Percentiles rank a stretch among this genome's conserved stretches.
phyloP scores from a whole-genome alignment of 2,329 filamentous ascomycete genomes.

The Ophiostoma tasmaniense region DNA sequence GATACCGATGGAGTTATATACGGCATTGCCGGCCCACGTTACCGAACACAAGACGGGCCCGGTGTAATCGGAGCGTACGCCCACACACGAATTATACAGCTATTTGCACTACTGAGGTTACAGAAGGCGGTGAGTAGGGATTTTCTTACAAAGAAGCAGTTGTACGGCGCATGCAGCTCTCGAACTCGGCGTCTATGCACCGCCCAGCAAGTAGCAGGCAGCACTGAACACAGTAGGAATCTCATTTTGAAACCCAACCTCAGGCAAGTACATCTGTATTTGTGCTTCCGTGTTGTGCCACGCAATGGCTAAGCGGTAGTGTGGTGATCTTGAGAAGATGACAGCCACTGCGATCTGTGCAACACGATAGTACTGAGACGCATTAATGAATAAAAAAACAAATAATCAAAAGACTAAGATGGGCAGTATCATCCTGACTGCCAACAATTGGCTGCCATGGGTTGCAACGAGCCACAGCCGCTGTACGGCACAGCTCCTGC shows the following conservation, averaged over 20 bases:
- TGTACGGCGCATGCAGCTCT: not conserved
- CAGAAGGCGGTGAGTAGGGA: not conserved
- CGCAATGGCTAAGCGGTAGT: not conserved
- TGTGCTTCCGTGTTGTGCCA: not conserved
- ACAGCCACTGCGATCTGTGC: conserved; percentile 2
- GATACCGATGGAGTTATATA: not conserved
- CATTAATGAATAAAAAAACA: not conserved
- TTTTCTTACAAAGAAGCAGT: not conserved
- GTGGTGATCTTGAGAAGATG: not conserved
- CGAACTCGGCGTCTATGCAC: not conserved
- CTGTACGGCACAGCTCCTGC: not conserved
- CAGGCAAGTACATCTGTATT: not conserved
- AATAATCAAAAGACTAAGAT: not conserved
- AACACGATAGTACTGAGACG: not conserved
- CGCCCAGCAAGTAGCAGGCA: not conserved
- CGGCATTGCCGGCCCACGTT: not conserved
- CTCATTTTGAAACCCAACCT: not conserved
- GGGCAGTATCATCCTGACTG: not conserved
- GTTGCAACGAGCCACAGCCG: not conserved
- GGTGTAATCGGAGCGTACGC: not conserved
- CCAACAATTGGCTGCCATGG: not conserved
- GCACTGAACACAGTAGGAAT: not conserved
- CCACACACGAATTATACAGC: not conserved
- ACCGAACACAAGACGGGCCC: not conserved
- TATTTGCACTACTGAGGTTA: not conserved